Percentiles rank a stretch among this genome's conserved stretches.
Evolutionary conservation across 768 basidiomycete species (phyloP).

Genomic region (Auriscalpium vulgare): DNA sequence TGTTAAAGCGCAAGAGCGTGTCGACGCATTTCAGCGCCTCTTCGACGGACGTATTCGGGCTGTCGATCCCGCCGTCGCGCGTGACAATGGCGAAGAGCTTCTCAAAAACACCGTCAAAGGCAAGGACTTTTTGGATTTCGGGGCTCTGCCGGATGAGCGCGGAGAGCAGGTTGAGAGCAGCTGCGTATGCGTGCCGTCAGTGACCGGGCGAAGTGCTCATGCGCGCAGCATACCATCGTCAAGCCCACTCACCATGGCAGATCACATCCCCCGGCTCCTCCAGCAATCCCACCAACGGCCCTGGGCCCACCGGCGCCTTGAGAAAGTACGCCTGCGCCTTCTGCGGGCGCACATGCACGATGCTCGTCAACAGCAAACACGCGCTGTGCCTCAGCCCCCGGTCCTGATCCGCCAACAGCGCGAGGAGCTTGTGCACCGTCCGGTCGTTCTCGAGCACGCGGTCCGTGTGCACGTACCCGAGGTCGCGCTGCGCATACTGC

Average conservation of each 20-base stretch:
- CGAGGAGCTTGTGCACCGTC: slow-evolving; percentile 66
- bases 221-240: too few relatives aligned
- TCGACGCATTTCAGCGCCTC: slow-evolving; percentile 85
- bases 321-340: slow-evolving; percentile 88
- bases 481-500: slow-evolving; percentile 41
- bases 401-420: slow-evolving; percentile 61
- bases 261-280: slow-evolving; percentile 88
- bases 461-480: slow-evolving; percentile 84
- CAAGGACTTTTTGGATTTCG: slow-evolving; percentile 93
- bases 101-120: slow-evolving; percentile 96
- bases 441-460: slow-evolving; percentile 63
- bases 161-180: slow-evolving; percentile 22
- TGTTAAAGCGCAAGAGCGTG: slow-evolving; percentile 83
- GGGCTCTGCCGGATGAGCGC: slow-evolving; percentile 76
- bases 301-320: slow-evolving; percentile 69
- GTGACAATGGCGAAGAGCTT: slow-evolving; percentile 84
- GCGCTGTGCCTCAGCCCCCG: slow-evolving; percentile 85
- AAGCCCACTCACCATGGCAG: slow-evolving; percentile 58
- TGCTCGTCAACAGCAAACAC: slow-evolving; percentile 70
- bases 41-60: slow-evolving; percentile 74
- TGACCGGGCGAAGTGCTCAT: background rate
- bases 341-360: slow-evolving; percentile 77
- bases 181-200: background rate
- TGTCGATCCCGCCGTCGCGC: slow-evolving; percentile 82
- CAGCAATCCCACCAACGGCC: slow-evolving; percentile 63